Evolutionary conservation across 371 early-diverging fungal species (phyloP).

Genomic region (Mycotypha africana): DNA sequence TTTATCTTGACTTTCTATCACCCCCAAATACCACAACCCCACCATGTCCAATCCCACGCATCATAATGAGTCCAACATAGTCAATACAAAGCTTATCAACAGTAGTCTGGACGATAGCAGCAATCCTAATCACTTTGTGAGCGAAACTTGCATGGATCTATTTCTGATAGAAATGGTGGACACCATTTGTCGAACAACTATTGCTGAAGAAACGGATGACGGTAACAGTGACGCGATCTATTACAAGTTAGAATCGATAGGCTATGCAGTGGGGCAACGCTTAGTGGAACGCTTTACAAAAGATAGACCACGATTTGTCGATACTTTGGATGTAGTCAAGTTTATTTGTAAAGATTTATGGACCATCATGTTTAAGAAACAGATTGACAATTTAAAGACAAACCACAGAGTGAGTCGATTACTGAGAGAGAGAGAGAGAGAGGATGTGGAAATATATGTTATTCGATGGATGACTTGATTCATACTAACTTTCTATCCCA

Average conservation of each 20-base stretch:
- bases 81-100: too few relatives aligned
- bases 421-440: too few relatives aligned
- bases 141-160: constrained; percentile 66
- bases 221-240: constrained; percentile 75
- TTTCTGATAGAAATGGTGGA: constrained; percentile 79
- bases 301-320: constrained; percentile 79
- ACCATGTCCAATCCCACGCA: too few relatives aligned
- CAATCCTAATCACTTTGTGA: constrained; percentile 26
- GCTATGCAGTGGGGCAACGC: constrained; percentile 85
- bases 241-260: constrained; percentile 83
- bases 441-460: too few relatives aligned
- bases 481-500: too few relatives aligned
- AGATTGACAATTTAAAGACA: constrained; percentile 96
- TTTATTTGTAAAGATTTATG: constrained; percentile 98
- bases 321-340: constrained; percentile 92
- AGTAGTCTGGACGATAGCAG: too few relatives aligned
- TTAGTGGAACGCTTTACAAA: constrained; percentile 83
- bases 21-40: too few relatives aligned
- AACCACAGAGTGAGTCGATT: constrained; percentile 78
- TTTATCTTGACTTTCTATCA: too few relatives aligned
- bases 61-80: too few relatives aligned
- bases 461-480: too few relatives aligned
- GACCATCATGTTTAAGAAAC: constrained; percentile 90
- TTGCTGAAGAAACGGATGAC: constrained; percentile 60
- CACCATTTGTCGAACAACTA: constrained; percentile 53